Percentiles rank a stretch among this genome's conserved stretches.
Conservation (phyloP, 164 flowering plant species). For the Liquidambar formosana region DNA sequence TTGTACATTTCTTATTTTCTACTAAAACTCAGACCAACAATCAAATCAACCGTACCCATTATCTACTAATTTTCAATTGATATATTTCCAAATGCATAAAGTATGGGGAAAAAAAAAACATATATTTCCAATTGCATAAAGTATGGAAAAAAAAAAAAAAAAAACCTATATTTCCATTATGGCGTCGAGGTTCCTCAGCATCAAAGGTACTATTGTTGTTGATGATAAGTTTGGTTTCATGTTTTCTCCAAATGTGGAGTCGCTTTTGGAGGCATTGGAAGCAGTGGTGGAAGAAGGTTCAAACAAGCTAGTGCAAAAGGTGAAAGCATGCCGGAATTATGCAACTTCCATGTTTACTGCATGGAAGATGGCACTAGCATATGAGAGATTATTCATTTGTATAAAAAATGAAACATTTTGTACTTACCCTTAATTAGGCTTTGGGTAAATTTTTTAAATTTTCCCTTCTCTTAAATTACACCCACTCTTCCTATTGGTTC, state of each 20-base stretch:
- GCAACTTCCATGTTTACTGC: conserved; percentile 81
- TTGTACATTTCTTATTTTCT: no score
- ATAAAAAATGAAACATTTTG: conserved; percentile 69
- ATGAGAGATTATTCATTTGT: conserved; percentile 84
- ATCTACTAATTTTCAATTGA: no score
- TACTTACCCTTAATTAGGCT: conserved; percentile 33
- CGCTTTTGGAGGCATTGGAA: conserved; percentile 63
- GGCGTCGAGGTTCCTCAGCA: conserved; percentile 85
- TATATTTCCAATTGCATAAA: no score
- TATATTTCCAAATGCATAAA: no score
- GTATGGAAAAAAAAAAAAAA: no score
- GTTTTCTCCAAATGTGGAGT: conserved; percentile 86
- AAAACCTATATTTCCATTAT: no score
- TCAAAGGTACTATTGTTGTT: conserved; percentile 67
- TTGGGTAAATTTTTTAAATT: background rate
- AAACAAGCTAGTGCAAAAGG: conserved; percentile 53
- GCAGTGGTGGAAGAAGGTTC: conserved; percentile 62
- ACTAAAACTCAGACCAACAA: no score
- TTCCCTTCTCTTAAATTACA: no score
- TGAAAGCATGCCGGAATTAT: conserved; percentile 58
- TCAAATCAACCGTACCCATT: no score
- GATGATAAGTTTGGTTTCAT: conserved; percentile 70
- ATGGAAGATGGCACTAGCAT: conserved; percentile 74
- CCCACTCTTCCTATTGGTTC: no score
- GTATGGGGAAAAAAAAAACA: no score